Conservation (phyloP, 306 rosid genomes). For the Arachis hypogaea region DNA sequence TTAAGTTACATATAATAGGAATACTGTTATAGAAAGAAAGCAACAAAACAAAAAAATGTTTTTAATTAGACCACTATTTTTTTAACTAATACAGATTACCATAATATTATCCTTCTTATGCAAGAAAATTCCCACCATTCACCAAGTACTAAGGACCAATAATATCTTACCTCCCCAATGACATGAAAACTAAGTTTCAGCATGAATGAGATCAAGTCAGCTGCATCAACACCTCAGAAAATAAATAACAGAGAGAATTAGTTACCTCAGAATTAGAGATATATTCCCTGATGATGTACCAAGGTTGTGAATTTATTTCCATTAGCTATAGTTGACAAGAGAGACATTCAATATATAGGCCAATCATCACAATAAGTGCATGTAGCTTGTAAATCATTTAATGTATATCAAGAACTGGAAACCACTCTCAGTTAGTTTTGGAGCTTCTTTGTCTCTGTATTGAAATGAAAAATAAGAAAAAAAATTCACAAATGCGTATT, state of each 20-base stretch:
- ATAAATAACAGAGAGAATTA: constrained; percentile 16
- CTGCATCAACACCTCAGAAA: constrained; percentile 66
- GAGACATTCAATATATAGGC: constrained; percentile 42
- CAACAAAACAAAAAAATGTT: constrained; percentile 16
- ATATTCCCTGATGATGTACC: constrained; percentile 97
- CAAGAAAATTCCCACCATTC: constrained; percentile 11
- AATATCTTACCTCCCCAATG: constrained; percentile 79
- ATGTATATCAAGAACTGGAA: constrained; percentile 96
- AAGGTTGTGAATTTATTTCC: constrained; percentile 96
- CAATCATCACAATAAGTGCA: constrained; percentile 43
- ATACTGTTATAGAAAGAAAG: constrained; percentile 9
- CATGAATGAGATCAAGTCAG: constrained; percentile 89
- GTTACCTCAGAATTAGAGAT: constrained; percentile 92
- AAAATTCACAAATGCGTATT: constrained; percentile 11
- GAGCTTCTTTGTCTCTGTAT: constrained; percentile 85
- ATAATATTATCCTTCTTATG: constrained; percentile 20
- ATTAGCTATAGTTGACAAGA: constrained; percentile 68
- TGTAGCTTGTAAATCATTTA: constrained; percentile 40
- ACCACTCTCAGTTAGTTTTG: constrained; percentile 89
- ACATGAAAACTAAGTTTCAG: constrained; percentile 97
- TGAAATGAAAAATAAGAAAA: constrained; percentile 26
- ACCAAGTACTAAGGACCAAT: background rate
- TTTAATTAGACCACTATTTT: constrained; percentile 7
- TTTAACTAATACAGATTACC: constrained; percentile 20
- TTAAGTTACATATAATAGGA: constrained; percentile 19